A percentile compares a stretch with the other conserved stretches of the same genome.
Conservation (phyloP, 1,284 basidiomycete species). For the Ceraceosorus guamensis region DNA sequence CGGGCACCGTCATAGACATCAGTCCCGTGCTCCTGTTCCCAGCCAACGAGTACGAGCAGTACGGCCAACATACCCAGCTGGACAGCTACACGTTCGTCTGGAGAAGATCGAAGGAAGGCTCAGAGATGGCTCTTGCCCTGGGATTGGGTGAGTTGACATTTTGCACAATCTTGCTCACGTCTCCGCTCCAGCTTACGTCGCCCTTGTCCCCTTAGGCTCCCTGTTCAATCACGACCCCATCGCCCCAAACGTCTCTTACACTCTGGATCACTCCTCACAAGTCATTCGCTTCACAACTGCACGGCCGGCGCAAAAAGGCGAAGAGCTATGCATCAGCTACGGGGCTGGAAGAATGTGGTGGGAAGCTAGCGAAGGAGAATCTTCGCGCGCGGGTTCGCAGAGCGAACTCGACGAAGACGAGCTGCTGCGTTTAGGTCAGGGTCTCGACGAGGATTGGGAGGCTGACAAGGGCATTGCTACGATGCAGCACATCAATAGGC, state of each 20-base stretch:
- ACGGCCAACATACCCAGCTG: slow-evolving; percentile 58
- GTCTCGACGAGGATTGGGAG: slow-evolving; percentile 2
- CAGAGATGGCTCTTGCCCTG: slow-evolving; percentile 75
- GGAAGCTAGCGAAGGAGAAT: slow-evolving; percentile 15
- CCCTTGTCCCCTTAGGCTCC: slow-evolving; percentile 61
- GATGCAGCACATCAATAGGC: neutral
- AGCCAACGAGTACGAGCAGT: slow-evolving; percentile 52
- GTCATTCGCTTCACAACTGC: slow-evolving; percentile 64
- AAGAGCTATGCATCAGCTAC: slow-evolving; percentile 75
- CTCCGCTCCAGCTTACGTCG: no score
- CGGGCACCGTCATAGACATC: slow-evolving; percentile 67
- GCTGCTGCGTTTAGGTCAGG: neutral
- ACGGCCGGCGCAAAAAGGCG: slow-evolving; percentile 56
- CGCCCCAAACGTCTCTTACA: slow-evolving; percentile 65
- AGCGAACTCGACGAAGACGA: slow-evolving; percentile 3
- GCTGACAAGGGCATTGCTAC: neutral
- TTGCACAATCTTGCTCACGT: neutral
- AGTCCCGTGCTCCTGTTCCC: slow-evolving; percentile 76
- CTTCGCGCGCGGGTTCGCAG: neutral
- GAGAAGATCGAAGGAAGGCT: slow-evolving; percentile 54
- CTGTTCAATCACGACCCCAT: slow-evolving; percentile 68
- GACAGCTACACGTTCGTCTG: slow-evolving; percentile 82
- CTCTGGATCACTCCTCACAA: slow-evolving; percentile 53
- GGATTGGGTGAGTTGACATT: slow-evolving; percentile 64
- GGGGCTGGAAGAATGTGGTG: slow-evolving; percentile 51